Percentiles rank a stretch among this genome's conserved stretches.
Conservation (phyloP, 2,329 filamentous ascomycete species). For the Fusarium ramigenum region DNA sequence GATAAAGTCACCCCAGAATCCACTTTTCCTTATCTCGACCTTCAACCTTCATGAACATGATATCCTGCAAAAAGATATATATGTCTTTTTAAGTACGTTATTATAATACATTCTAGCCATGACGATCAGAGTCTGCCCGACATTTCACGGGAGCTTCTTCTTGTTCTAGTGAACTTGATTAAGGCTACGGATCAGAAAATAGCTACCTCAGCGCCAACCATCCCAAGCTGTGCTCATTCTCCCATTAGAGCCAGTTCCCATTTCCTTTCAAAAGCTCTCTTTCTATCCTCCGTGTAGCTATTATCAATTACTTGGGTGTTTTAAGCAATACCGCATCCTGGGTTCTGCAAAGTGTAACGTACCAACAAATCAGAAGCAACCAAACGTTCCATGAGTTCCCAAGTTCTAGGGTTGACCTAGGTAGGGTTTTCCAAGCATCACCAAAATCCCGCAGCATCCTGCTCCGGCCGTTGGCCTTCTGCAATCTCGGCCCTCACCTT, state of each 20-base stretch:
- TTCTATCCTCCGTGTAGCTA: background rate
- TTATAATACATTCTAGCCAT: background rate
- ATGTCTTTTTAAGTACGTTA: background rate
- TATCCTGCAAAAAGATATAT: background rate
- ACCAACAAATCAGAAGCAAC: background rate
- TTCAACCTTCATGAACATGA: background rate
- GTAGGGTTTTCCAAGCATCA: background rate
- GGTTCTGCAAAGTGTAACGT: background rate
- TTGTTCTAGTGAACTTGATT: background rate
- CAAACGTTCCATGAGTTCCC: background rate
- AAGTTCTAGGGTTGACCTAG: background rate
- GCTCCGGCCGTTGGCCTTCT: background rate
- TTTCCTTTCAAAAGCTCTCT: background rate
- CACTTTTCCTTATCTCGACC: slow-evolving; percentile 10
- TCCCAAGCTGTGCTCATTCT: background rate
- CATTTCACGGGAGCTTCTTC: background rate
- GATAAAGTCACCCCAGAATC: background rate
- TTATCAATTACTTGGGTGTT: background rate
- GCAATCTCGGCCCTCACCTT: background rate
- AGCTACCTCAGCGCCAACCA: background rate
- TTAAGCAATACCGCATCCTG: background rate
- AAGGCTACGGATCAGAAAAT: background rate
- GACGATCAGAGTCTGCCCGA: background rate
- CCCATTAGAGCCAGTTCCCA: background rate
- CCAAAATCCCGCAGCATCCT: background rate